Evolutionary conservation across 2,329 filamentous ascomycete genomes (phyloP), one percentile per base, ranked within the genome.

Genomic region (Aquanectria penicillioides): DNA sequence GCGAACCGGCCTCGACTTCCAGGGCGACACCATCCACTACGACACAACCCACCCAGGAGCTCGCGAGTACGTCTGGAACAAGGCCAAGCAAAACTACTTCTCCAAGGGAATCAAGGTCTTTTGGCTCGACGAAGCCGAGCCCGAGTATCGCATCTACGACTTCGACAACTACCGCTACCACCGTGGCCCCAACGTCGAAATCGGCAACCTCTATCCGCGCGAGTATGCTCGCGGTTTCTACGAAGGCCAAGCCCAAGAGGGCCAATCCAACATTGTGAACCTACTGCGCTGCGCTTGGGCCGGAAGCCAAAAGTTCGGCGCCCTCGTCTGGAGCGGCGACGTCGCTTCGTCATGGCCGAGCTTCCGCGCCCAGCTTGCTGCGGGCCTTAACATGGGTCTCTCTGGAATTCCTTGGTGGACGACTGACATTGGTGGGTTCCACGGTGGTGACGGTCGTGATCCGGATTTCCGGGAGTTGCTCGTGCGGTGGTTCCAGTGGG

Each of bases 51-150:
- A 89, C 61, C 86, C 87, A 0, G 81, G 74, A 11, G 81, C 88
- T 0, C 78, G 87, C 2, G 68, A 78, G 2, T 90, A 82, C 44
- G 77, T 90, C 2, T 91, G 88, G 87, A 70, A 75, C 2, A 84
- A 83, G 56, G 82, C 77, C 0, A 86, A 85, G 69, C 67, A 81
- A 51, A 86, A 89, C 69, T 90, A 90, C 74, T 85, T 83, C 65
- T 73, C 80, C 44, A 84, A 83, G 52, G 88, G 88, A 2, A 86
- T 90, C 71, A 82, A 83, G 55, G 74, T 85, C 1, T 90, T 90
- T 72, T 90, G 88, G 88, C 80, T 90, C 0, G 88, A 91, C 64
- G 88, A 90, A 70, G 88, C 88, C 0, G 88, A 90, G 66, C 87
- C 87, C 0, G 88, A 90, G 69, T 90, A 89, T 65, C 78, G 74